These are phyloP conservation scores for Camillea tinctor DNA, from an alignment of 2,329 filamentous ascomycete genomes.

Conservation along the genomic window DNA sequence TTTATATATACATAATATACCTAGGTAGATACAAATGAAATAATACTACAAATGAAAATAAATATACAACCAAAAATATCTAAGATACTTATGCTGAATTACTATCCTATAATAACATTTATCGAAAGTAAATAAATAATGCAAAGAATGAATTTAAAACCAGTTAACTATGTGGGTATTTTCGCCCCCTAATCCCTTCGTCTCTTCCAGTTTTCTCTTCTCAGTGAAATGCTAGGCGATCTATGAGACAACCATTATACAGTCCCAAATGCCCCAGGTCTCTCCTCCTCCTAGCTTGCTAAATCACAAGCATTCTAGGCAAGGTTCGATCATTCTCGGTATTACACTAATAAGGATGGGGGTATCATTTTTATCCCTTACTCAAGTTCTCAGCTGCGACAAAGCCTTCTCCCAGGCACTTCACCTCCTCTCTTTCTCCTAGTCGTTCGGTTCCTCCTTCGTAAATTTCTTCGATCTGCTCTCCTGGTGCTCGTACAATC, in stretches of 20 bases:
- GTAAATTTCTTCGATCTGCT: conserved; percentile 35
- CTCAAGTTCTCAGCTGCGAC: neutral
- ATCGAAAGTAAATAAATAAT: neutral
- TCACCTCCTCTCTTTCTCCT: neutral
- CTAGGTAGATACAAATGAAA: neutral
- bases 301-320: no score
- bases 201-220: neutral
- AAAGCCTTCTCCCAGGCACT: neutral
- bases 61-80: neutral
- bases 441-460: conserved; percentile 21
- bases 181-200: neutral
- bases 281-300: neutral
- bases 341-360: neutral
- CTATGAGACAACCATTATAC: neutral
- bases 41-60: neutral
- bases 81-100: neutral
- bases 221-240: neutral
- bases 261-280: neutral
- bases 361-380: neutral
- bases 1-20: neutral
- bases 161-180: neutral
- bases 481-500: conserved; percentile 28
- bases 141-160: neutral
- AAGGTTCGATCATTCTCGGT: neutral
- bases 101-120: neutral